Percentiles rank a stretch among this genome's conserved stretches.
Evolutionary conservation across 257 asterid genomes (phyloP).

Genomic region (Catharanthus roseus): DNA sequence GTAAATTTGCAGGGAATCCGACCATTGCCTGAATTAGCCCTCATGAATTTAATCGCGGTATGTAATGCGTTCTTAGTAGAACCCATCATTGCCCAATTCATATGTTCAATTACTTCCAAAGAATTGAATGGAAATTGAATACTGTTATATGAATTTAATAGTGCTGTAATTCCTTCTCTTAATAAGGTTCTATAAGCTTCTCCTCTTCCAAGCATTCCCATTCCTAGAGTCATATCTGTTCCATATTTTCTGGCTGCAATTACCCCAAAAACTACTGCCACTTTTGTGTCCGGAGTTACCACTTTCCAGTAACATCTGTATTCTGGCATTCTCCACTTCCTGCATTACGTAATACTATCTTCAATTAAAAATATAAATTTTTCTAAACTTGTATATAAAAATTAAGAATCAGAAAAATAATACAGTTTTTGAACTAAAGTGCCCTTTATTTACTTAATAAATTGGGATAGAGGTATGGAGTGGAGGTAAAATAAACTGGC

Average conservation of each 20-base stretch:
- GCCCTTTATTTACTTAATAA: too few species aligned
- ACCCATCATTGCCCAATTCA: conserved; percentile 70
- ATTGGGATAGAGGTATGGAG: too few species aligned
- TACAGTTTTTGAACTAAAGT: too few species aligned
- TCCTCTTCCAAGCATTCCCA: conserved; percentile 66
- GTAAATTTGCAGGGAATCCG: conserved; percentile 53
- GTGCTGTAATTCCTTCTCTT: conserved; percentile 85
- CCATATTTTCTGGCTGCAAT: conserved; percentile 69
- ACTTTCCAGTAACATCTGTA: conserved; percentile 77
- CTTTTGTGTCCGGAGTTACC: conserved; percentile 69
- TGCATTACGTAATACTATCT: conserved; percentile 23
- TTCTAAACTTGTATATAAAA: too few species aligned
- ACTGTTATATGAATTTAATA: conserved; percentile 77
- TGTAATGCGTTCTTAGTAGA: conserved; percentile 53
- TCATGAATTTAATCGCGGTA: conserved; percentile 64
- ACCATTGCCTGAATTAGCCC: conserved; percentile 65
- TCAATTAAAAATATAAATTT: too few species aligned
- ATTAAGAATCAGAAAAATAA: too few species aligned
- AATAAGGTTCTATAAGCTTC: conserved; percentile 79
- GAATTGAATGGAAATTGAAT: conserved; percentile 63
- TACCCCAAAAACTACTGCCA: conserved; percentile 57
- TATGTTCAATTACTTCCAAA: conserved; percentile 40
- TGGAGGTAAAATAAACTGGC: too few species aligned
- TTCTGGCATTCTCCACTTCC: conserved; percentile 78
- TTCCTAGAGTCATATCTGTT: conserved; percentile 54